phyloP scores from a whole-genome alignment of 2,329 filamentous ascomycete genomes.

The Penicillium sclerotigenum region DNA sequence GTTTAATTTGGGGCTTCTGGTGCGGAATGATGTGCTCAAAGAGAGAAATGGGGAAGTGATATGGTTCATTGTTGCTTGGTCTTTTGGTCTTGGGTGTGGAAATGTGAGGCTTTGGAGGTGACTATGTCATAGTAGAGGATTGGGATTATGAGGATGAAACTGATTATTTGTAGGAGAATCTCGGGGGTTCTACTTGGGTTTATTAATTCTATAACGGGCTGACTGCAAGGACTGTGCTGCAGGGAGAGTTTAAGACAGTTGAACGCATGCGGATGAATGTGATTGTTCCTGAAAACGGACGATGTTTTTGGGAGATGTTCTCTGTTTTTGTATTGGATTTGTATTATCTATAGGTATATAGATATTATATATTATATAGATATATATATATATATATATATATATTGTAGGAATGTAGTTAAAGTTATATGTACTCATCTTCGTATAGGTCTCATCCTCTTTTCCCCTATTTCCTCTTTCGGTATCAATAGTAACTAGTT shows the following conservation, averaged over 20 bases:
- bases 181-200: neutral
- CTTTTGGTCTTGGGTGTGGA: slow-evolving; percentile 1
- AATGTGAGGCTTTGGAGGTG: neutral
- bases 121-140: neutral
- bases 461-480: slow-evolving; percentile 1
- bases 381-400: too few relatives aligned
- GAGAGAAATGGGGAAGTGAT: slow-evolving; percentile 27
- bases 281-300: slow-evolving; percentile 15
- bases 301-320: neutral
- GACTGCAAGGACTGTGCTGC: slow-evolving; percentile 23
- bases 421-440: neutral
- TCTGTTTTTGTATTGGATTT: too few relatives aligned
- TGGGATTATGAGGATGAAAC: neutral
- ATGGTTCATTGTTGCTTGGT: slow-evolving; percentile 22
- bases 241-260: slow-evolving; percentile 26
- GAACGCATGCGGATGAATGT: slow-evolving; percentile 25
- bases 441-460: neutral
- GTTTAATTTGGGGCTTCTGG: slow-evolving; percentile 17
- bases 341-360: too few relatives aligned
- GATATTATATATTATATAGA: too few relatives aligned
- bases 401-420: too few relatives aligned
- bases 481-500: slow-evolving; percentile 14
- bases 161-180: neutral
- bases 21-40: slow-evolving; percentile 32
- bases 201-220: slow-evolving; percentile 4